Evolutionary conservation across 805 yeast species (phyloP).

Genomic region (Starmerella bombicola): DNA sequence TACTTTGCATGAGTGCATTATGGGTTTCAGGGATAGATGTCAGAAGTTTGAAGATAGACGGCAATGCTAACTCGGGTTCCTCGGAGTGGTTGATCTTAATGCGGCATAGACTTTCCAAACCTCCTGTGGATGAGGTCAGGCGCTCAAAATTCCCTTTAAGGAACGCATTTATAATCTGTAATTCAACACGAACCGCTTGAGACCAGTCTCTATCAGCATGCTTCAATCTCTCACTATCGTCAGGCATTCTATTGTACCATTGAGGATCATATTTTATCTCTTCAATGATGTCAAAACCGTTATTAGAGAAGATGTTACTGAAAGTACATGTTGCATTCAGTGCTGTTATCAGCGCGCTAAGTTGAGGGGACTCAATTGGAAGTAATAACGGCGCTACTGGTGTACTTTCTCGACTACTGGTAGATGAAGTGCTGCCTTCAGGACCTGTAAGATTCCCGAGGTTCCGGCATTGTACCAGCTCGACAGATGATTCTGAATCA

Average conservation of each 20-base stretch:
- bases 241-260: slow-evolving; percentile 12
- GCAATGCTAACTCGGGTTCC: neutral
- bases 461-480: neutral
- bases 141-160: slow-evolving; percentile 9
- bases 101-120: slow-evolving; percentile 9
- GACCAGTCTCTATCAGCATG: slow-evolving; percentile 6
- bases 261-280: slow-evolving; percentile 6
- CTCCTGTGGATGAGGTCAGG: slow-evolving; percentile 2
- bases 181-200: slow-evolving; percentile 3
- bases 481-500: neutral
- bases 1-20: neutral
- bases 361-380: slow-evolving; percentile 7
- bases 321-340: slow-evolving; percentile 7
- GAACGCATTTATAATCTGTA: slow-evolving; percentile 13
- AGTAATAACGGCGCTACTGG: slow-evolving; percentile 2
- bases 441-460: neutral
- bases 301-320: slow-evolving; percentile 7
- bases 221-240: neutral
- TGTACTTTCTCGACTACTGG: neutral
- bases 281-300: slow-evolving; percentile 8
- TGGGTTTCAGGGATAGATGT: neutral
- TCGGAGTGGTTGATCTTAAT: neutral
- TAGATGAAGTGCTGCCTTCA: slow-evolving; percentile 2
- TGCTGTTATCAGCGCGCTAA: slow-evolving; percentile 7
- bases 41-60: neutral